Conservation (phyloP, 257 asterid species). For the Cordia subcordata region DNA sequence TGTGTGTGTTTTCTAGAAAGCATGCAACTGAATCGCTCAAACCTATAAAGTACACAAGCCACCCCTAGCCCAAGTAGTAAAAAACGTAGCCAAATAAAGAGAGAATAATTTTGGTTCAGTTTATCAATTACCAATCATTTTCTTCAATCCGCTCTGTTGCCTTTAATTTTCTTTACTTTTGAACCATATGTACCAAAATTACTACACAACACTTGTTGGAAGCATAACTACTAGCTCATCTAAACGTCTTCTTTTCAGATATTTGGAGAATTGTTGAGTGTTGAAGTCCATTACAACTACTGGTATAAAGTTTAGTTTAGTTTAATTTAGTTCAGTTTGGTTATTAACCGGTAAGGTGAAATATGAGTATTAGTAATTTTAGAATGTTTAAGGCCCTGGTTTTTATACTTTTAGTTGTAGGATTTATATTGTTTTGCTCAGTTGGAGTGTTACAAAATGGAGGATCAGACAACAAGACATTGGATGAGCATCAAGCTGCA, state of each 20-base stretch:
- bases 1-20: conserved; percentile 25
- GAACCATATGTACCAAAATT: conserved; percentile 2
- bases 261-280: too few species aligned
- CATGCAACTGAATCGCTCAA: conserved; percentile 37
- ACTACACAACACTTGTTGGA: conserved; percentile 5
- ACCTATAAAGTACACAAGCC: conserved; percentile 49
- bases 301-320: neutral
- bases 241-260: neutral
- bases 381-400: conserved; percentile 24
- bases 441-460: conserved; percentile 22
- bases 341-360: conserved; percentile 1
- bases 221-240: neutral
- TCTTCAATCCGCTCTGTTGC: too few species aligned
- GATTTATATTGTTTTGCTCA: conserved; percentile 28
- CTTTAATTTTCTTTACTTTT: neutral
- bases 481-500: neutral
- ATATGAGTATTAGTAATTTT: conserved; percentile 23
- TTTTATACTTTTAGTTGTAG: conserved; percentile 26
- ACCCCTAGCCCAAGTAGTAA: conserved; percentile 35
- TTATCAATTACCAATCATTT: neutral
- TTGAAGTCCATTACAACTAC: too few species aligned
- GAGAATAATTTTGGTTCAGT: neutral
- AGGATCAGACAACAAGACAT: conserved; percentile 13
- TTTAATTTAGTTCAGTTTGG: too few species aligned
- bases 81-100: neutral